Base-by-base conservation (phyloP, 495 filamentous ascomycete genomes). In the Barbatosphaeria neglecta region DNA sequence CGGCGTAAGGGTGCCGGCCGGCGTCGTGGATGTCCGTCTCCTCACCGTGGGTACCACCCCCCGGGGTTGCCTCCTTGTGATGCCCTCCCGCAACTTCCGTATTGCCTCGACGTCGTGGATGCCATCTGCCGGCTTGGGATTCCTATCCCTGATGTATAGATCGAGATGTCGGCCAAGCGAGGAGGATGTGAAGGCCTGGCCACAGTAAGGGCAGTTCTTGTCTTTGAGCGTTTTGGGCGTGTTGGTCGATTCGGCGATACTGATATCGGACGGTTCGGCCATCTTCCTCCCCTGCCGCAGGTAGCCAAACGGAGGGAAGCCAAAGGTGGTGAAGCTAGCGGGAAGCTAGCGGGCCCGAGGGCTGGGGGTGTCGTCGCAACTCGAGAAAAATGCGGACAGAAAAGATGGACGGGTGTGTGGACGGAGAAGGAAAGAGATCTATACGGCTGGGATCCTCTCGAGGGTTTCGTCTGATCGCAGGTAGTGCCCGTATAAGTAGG, bases 151-250 rank as follows among this genome's bases (percentile, higher is more conserved):
- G 50, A 95, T 83, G 59, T 89, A 95, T 27, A 92, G 75, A 58
- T 95, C 89, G 22, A 95, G 76, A 67, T 95, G 89, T 31, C 89
- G 83, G 20, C 89, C 89, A n/a, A 95, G 73, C 3, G 87, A 92
- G 6, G 88, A 94, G 7, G 89, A 94, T 2, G 89, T 95, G 53
- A 94, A 95, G 2, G 80, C 63, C 59, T 90, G 85, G 35, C 78
- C 64, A 64, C 89, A 95, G 69, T 84, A 95, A 17, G 83, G 85
- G 61, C 89, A 95, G 55, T 70, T 76, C 51, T 79, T 83, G 68
- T 95, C 87, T 63, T 95, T 95, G 24, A 61, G 46, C 56, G 70
- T 49, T 43, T 73, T 72, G 7, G 50, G 37, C 18, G 55, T 54
- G 49, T 45, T n/a, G n/a, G n/a, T 61, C 17, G 56, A 57, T 22